phyloP scores from a whole-genome alignment of 352 stramenopile genomes.

The Phytophthora europaea region DNA sequence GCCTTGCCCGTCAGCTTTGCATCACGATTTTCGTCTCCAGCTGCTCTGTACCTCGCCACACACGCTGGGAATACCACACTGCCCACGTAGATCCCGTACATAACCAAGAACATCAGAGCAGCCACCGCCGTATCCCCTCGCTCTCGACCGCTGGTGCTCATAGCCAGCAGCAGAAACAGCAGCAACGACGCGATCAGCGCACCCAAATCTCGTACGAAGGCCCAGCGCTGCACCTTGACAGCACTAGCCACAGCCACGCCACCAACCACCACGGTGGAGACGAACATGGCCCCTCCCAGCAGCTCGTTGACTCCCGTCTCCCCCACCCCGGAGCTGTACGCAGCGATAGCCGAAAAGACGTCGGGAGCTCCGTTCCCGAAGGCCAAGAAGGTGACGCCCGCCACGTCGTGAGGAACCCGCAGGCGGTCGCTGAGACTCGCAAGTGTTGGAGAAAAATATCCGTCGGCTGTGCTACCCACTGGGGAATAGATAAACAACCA shows the following conservation, averaged over 20 bases:
- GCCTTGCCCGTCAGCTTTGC: conserved; percentile 24
- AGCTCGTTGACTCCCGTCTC: conserved; percentile 94
- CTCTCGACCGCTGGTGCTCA: conserved; percentile 17
- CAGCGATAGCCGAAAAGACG: conserved; percentile 94
- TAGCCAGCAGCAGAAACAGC: conserved; percentile 54
- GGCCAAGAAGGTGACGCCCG: conserved; percentile 97
- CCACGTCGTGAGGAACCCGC: conserved; percentile 92
- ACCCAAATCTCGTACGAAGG: conserved; percentile 73
- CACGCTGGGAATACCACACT: conserved; percentile 69
- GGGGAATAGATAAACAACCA: conserved; percentile 34
- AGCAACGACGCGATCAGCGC: conserved; percentile 61
- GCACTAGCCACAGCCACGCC: conserved; percentile 81
- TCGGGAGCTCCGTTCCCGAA: conserved; percentile 98
- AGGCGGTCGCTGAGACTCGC: conserved; percentile 95
- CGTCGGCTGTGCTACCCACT: conserved; percentile 97
- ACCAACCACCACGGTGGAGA: conserved; percentile 95
- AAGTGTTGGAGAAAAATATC: conserved; percentile 98
- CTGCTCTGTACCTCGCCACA: conserved; percentile 42
- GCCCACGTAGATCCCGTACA: conserved; percentile 70
- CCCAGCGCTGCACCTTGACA: conserved; percentile 71
- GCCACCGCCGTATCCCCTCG: conserved; percentile 32
- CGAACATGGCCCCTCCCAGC: conserved; percentile 93
- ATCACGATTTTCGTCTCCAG: conserved; percentile 19
- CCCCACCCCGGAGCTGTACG: conserved; percentile 79
- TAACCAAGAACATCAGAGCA: conserved; percentile 57